Evolutionary conservation across 441 rosid genomes (phyloP).

Genomic region (Populus tomentosa): DNA sequence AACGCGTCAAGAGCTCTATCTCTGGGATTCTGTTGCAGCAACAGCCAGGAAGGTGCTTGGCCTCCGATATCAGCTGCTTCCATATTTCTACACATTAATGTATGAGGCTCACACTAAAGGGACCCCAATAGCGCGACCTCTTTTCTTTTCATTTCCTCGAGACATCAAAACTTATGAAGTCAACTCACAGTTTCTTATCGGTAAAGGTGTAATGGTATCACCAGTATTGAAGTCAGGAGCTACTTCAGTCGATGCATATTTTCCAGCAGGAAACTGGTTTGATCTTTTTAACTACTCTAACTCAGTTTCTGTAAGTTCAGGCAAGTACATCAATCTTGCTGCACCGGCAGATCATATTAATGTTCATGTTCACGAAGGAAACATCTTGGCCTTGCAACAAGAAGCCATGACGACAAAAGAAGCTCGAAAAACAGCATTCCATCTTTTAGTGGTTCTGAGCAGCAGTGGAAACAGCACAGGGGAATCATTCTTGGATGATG

Average conservation of each 20-base stretch:
- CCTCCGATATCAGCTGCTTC: constrained; percentile 60
- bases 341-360: background rate
- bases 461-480: constrained; percentile 35
- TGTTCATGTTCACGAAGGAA: constrained; percentile 34
- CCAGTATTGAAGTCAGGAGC: constrained; percentile 39
- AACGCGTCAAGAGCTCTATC: constrained; percentile 51
- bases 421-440: constrained; percentile 51
- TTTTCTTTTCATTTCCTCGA: constrained; percentile 64
- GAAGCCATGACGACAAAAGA: constrained; percentile 61
- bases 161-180: constrained; percentile 49
- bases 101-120: constrained; percentile 53
- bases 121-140: constrained; percentile 60
- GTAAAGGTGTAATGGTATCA: constrained; percentile 53
- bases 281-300: constrained; percentile 28
- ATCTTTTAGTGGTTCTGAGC: constrained; percentile 52
- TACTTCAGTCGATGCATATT: constrained; percentile 43
- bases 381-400: constrained; percentile 70
- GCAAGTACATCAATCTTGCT: background rate
- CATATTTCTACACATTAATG: constrained; percentile 64
- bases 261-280: constrained; percentile 63
- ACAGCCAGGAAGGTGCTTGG: constrained; percentile 61
- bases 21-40: constrained; percentile 72
- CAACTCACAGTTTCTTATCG: constrained; percentile 47
- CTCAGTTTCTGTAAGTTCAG: background rate
- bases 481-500: constrained; percentile 62